A percentile compares a stretch with the other conserved stretches of the same genome.
Evolutionary conservation across 2,329 filamentous ascomycete species (phyloP).

Genomic region (Talaromyces sp.): DNA sequence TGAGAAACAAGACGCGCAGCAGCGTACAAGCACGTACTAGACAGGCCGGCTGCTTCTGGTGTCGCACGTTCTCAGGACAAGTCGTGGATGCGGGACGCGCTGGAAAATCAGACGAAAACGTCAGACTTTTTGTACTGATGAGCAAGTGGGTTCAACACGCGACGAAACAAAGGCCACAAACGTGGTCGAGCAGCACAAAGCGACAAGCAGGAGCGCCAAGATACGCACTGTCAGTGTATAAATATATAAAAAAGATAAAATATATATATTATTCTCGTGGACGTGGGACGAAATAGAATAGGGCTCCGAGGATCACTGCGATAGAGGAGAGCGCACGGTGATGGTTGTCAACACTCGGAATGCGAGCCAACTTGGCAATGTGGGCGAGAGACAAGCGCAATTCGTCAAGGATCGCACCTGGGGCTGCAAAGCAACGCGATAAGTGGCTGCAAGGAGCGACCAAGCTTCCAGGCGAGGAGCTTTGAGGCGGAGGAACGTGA

Average conservation of each 20-base stretch:
- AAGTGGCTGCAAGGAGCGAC: not conserved
- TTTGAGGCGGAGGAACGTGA: not conserved
- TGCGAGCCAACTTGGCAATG: not conserved
- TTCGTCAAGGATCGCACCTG: not conserved
- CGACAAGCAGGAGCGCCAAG: not conserved
- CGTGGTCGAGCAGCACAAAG: not conserved
- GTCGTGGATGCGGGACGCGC: not conserved
- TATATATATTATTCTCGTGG: not conserved
- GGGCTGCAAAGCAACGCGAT: slow-evolving; percentile 5
- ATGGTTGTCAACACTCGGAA: not conserved
- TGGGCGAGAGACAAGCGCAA: not conserved
- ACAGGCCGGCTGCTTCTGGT: not conserved
- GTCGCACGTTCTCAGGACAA: not conserved
- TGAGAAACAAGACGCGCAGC: not conserved
- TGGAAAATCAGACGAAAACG: not conserved
- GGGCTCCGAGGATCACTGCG: not conserved
- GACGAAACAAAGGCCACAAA: not conserved
- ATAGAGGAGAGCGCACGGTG: not conserved
- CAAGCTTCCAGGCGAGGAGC: slow-evolving; percentile 7
- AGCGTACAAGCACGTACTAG: not conserved
- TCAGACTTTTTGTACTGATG: not conserved
- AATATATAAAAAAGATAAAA: not conserved
- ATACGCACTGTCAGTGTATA: not conserved
- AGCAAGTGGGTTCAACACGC: not conserved
- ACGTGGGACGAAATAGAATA: not conserved